Conservation (phyloP, 2,329 filamentous ascomycete genomes). For the Stachybotrys echinatus region DNA sequence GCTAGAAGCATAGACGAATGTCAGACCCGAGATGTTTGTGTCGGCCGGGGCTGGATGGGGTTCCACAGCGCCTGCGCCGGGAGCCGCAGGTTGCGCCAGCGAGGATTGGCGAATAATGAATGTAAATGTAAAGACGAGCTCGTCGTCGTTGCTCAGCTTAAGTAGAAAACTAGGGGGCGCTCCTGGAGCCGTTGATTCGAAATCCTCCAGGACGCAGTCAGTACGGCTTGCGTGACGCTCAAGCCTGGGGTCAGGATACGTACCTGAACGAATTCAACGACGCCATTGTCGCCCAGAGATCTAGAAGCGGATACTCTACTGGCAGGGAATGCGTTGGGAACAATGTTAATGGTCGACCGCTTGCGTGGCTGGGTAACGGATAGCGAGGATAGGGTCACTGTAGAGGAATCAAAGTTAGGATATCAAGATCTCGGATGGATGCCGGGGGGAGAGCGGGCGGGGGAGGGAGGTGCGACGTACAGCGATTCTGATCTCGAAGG, state of each 20-base stretch:
- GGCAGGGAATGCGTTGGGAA: slow-evolving; percentile 84
- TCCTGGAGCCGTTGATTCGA: slow-evolving; percentile 51
- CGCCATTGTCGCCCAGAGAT: slow-evolving; percentile 65
- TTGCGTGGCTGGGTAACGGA: slow-evolving; percentile 74
- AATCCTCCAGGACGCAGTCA: slow-evolving; percentile 55
- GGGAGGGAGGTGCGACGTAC: slow-evolving; percentile 48
- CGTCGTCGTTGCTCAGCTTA: slow-evolving; percentile 84
- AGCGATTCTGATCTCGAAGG: slow-evolving; percentile 85
- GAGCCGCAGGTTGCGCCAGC: slow-evolving; percentile 22
- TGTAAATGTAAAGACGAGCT: slow-evolving; percentile 87
- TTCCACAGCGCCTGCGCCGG: slow-evolving; percentile 41
- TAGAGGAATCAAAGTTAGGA: slow-evolving; percentile 9
- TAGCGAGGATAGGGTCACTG: slow-evolving; percentile 84
- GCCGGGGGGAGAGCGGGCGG: slow-evolving; percentile 2
- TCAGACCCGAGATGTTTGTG: slow-evolving; percentile 80
- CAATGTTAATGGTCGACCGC: slow-evolving; percentile 70
- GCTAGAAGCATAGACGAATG: slow-evolving; percentile 85
- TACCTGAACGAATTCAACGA: slow-evolving; percentile 92
- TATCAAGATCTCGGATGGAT: slow-evolving; percentile 11
- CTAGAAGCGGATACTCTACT: slow-evolving; percentile 69
- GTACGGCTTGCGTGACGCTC: slow-evolving; percentile 9
- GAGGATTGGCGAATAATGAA: slow-evolving; percentile 66
- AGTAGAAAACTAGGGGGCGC: slow-evolving; percentile 70
- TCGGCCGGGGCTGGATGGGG: slow-evolving; percentile 49
- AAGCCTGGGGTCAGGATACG: slow-evolving; percentile 16